A percentile compares a stretch with the other conserved stretches of the same genome.
These are phyloP conservation scores for Lycium barbarum DNA, from an alignment of 257 asterid species.

Conservation along the genomic window DNA sequence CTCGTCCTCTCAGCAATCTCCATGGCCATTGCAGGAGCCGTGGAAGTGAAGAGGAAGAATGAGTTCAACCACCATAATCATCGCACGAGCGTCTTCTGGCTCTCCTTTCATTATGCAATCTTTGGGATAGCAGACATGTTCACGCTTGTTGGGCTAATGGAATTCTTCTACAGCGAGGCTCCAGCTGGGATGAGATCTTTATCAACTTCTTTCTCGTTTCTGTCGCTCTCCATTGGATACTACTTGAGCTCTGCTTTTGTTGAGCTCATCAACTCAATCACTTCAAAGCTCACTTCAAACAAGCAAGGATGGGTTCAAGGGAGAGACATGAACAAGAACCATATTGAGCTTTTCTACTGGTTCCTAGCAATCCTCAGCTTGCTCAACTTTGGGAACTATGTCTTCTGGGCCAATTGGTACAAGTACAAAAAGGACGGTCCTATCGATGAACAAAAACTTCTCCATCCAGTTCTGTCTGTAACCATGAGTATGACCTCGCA, in stretches of 20 bases:
- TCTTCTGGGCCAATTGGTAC: conserved; percentile 75
- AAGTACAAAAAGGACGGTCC: conserved; percentile 51
- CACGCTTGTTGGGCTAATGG: conserved; percentile 71
- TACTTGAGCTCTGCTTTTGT: conserved; percentile 73
- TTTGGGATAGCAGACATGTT: conserved; percentile 89
- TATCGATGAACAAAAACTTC: conserved; percentile 24
- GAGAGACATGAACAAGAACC: conserved; percentile 54
- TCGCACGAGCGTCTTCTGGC: conserved; percentile 61
- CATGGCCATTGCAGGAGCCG: conserved; percentile 61
- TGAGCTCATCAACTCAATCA: conserved; percentile 59
- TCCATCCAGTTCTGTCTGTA: neutral
- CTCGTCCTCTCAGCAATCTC: conserved; percentile 65
- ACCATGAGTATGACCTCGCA: conserved; percentile 15
- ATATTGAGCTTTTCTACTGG: conserved; percentile 68
- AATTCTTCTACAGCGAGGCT: conserved; percentile 78
- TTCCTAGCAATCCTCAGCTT: conserved; percentile 72
- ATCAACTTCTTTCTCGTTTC: conserved; percentile 68
- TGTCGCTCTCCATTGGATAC: conserved; percentile 69
- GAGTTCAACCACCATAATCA: conserved; percentile 54
- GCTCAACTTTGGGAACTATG: conserved; percentile 64
- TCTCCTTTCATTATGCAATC: conserved; percentile 60
- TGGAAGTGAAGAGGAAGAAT: conserved; percentile 63
- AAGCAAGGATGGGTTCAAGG: conserved; percentile 76
- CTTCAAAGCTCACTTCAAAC: conserved; percentile 46
- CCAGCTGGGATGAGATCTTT: conserved; percentile 82